These are phyloP conservation scores for Nephelium lappaceum DNA, from an alignment of 345 rosid genomes.

Conservation along the genomic window DNA sequence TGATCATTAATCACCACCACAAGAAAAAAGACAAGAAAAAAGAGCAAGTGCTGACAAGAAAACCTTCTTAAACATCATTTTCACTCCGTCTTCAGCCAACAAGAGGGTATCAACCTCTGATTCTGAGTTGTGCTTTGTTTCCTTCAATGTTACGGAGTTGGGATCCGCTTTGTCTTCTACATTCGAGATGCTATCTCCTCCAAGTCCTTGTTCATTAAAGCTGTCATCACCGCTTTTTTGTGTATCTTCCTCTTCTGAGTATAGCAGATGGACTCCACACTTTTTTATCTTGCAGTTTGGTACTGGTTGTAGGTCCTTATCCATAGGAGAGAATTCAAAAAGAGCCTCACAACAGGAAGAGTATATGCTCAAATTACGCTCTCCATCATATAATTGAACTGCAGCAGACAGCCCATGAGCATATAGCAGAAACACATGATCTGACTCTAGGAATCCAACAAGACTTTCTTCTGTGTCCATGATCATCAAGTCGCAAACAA, in stretches of 20 bases:
- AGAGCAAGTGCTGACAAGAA: too few species aligned
- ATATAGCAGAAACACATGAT: conserved; percentile 10
- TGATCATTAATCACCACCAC: too few species aligned
- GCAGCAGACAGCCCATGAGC: not conserved
- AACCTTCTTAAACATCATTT: too few species aligned
- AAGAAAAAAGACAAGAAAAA: too few species aligned
- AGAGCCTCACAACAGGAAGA: not conserved
- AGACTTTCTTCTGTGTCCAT: not conserved
- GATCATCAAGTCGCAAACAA: not conserved
- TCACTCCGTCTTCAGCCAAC: too few species aligned
- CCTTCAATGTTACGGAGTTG: not conserved
- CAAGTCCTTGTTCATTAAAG: not conserved
- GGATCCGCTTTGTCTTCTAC: not conserved
- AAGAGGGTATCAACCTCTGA: not conserved
- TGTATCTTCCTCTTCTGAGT: not conserved
- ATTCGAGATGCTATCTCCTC: not conserved
- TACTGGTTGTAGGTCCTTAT: too few species aligned
- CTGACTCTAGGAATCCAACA: not conserved
- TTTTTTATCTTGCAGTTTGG: not conserved
- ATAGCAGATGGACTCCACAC: not conserved
- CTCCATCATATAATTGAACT: conserved; percentile 1
- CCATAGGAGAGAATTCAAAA: too few species aligned
- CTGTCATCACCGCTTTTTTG: not conserved
- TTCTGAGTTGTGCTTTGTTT: not conserved
- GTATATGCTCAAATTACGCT: not conserved